Evolutionary conservation across 164 flowering plant species (phyloP).

Genomic region (Saururus chinensis): DNA sequence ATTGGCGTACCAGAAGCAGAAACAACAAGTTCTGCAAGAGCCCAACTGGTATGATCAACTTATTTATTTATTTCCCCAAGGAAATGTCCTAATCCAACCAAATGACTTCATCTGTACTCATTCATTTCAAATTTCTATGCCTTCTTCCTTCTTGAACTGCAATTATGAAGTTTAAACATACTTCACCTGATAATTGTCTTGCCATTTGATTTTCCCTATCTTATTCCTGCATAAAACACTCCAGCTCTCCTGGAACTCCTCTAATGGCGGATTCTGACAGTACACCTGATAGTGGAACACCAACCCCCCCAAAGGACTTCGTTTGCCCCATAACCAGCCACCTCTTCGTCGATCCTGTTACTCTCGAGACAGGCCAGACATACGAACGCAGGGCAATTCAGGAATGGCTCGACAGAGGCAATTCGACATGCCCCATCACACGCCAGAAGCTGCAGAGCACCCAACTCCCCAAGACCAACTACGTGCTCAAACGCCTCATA

Average conservation of each 20-base stretch:
- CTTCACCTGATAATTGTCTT: too few species aligned
- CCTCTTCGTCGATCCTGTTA: constrained; percentile 68
- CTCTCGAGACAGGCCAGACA: constrained; percentile 86
- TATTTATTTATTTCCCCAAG: neutral
- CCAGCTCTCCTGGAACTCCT: constrained; percentile 4
- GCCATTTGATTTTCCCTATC: too few species aligned
- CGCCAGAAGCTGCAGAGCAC: constrained; percentile 57
- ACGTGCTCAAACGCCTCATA: constrained; percentile 67
- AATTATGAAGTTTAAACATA: too few species aligned
- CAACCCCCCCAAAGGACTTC: constrained; percentile 71
- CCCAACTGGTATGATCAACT: constrained; percentile 34
- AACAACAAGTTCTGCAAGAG: constrained; percentile 20
- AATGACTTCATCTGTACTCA: too few species aligned
- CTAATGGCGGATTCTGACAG: constrained; percentile 37
- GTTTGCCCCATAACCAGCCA: constrained; percentile 75
- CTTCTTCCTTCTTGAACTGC: too few species aligned
- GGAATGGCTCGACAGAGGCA: constrained; percentile 80
- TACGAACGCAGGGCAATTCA: constrained; percentile 73
- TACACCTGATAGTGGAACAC: constrained; percentile 25
- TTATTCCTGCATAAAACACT: neutral
- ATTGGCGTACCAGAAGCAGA: constrained; percentile 16
- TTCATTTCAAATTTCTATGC: too few species aligned
- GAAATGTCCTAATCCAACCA: too few species aligned
- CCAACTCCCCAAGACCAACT: constrained; percentile 69
- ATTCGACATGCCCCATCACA: constrained; percentile 70